phyloP scores from a whole-genome alignment of 768 basidiomycete genomes.

The Tephrocybe sp. region DNA sequence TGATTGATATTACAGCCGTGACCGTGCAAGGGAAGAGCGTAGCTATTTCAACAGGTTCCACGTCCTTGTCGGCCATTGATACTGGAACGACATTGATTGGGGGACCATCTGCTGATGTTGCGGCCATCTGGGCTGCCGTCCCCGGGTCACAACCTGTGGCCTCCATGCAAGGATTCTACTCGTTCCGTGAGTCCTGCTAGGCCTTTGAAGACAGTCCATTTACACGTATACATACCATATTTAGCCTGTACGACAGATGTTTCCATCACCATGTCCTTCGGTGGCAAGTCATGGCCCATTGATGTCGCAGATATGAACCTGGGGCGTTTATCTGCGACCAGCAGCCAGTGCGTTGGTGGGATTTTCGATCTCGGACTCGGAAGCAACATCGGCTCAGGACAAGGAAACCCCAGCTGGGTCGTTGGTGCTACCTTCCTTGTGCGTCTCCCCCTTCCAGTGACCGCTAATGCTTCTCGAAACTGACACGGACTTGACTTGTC shows the following conservation, averaged over 20 bases:
- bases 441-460: constrained; percentile 19
- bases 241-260: constrained; percentile 69
- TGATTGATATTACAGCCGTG: constrained; percentile 39
- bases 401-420: constrained; percentile 55
- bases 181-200: constrained; percentile 59
- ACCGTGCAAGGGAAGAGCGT: constrained; percentile 58
- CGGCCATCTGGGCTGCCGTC: constrained; percentile 65
- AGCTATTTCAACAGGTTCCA: constrained; percentile 37
- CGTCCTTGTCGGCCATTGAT: constrained; percentile 78
- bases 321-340: constrained; percentile 40
- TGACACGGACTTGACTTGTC: too few relatives aligned
- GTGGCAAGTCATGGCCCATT: constrained; percentile 79
- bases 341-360: constrained; percentile 55
- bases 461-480: not conserved
- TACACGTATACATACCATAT: too few relatives aligned
- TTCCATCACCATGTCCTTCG: constrained; percentile 68
- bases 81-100: constrained; percentile 95
- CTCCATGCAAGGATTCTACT: constrained; percentile 65
- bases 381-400: constrained; percentile 37
- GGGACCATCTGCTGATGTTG: constrained; percentile 65
- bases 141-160: constrained; percentile 48
- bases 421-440: constrained; percentile 76
- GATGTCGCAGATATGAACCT: constrained; percentile 77
- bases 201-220: too few relatives aligned
- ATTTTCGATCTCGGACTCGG: constrained; percentile 77